phyloP scores from a whole-genome alignment of 352 stramenopile species.

The Phytopythium chamaehyphon region DNA sequence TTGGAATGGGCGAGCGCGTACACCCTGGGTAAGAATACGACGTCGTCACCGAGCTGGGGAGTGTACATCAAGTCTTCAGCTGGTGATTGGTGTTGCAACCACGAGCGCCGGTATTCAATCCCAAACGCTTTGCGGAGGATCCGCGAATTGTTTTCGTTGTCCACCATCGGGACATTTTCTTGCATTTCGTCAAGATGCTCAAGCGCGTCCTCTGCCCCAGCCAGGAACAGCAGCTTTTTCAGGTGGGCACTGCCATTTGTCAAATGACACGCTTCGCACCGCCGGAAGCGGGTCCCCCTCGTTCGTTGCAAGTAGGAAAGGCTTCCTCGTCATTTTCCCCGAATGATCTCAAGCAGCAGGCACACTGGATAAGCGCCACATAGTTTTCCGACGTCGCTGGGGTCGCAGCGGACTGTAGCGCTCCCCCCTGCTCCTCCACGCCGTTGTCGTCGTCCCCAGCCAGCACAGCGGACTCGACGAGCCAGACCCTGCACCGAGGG shows the following conservation, averaged over 20 bases:
- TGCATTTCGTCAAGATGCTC: not conserved
- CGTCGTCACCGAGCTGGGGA: conserved; percentile 1
- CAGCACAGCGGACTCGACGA: conserved; percentile 1
- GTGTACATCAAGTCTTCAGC: not conserved
- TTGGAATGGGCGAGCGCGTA: not conserved
- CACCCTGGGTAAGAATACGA: not conserved
- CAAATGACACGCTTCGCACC: not conserved
- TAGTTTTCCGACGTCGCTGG: not conserved
- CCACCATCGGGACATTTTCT: no score
- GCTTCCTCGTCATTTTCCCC: not conserved
- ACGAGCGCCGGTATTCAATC: not conserved
- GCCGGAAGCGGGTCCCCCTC: not conserved
- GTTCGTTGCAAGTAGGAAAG: not conserved
- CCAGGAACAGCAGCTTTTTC: not conserved
- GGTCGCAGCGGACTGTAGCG: not conserved
- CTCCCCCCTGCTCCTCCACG: not conserved
- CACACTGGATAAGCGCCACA: not conserved
- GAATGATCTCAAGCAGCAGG: conserved; percentile 1
- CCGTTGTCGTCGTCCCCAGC: not conserved
- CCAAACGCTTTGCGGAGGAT: not conserved
- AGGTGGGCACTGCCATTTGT: not conserved
- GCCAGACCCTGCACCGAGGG: not conserved
- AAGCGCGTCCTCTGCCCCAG: not conserved
- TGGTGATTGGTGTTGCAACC: not conserved
- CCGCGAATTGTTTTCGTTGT: not conserved